Evolutionary conservation across 1,139 yeast species (phyloP).

Genomic region (Taiozyma onychis): DNA sequence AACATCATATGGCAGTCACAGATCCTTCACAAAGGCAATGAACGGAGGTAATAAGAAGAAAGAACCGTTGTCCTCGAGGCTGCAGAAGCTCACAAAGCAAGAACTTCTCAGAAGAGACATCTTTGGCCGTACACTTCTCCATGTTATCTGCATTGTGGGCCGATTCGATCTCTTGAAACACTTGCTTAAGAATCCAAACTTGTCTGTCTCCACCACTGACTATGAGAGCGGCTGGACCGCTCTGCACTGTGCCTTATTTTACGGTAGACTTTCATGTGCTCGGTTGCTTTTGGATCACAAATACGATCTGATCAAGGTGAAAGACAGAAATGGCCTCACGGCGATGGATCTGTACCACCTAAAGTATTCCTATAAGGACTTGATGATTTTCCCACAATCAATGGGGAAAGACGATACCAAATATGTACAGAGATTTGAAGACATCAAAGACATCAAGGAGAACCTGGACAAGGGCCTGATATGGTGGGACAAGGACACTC

Average conservation of each 20-base stretch:
- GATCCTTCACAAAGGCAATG: background rate
- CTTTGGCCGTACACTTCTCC: conserved; percentile 69
- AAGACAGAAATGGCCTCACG: conserved; percentile 63
- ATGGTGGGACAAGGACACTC: conserved; percentile 23
- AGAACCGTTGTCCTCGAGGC: conserved; percentile 6
- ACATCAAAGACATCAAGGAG: conserved; percentile 4
- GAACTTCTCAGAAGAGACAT: conserved; percentile 54
- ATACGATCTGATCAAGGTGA: conserved; percentile 32
- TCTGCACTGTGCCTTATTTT: conserved; percentile 60
- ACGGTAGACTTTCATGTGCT: conserved; percentile 55
- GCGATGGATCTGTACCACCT: conserved; percentile 48
- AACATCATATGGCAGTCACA: background rate
- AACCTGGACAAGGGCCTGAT: conserved; percentile 8
- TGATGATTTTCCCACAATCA: conserved; percentile 21
- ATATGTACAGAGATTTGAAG: conserved; percentile 14
- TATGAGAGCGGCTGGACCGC: conserved; percentile 83
- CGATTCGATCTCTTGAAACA: conserved; percentile 40
- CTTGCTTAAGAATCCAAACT: conserved; percentile 43
- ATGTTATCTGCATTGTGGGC: conserved; percentile 49
- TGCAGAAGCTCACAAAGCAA: conserved; percentile 31
- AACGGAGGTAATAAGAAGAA: background rate
- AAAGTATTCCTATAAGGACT: conserved; percentile 17
- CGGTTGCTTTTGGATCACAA: conserved; percentile 38
- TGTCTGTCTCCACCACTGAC: conserved; percentile 47
- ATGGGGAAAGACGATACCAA: conserved; percentile 18